Conservation (phyloP, 2,329 filamentous ascomycete genomes). For the Thelonectria olida region DNA sequence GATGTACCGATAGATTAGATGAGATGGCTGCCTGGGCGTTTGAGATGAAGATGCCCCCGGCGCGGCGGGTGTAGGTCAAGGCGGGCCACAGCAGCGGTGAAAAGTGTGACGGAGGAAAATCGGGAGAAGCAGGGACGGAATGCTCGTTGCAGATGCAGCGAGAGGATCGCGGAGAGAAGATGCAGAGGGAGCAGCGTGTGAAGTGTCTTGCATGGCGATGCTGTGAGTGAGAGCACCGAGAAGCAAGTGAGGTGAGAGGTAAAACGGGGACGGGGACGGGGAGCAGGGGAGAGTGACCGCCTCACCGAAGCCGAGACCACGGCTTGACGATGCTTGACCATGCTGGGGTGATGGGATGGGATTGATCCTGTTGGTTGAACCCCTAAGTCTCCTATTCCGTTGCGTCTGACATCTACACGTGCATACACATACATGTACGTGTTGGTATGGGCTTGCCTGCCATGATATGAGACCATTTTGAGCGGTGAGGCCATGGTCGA, state of each 20-base stretch:
- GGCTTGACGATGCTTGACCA: too few relatives aligned
- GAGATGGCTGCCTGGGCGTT: background rate
- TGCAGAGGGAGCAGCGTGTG: background rate
- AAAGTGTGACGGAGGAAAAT: conserved; percentile 20
- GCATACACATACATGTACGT: background rate
- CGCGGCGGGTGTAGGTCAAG: background rate
- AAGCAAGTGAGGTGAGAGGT: background rate
- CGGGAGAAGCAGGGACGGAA: conserved; percentile 37
- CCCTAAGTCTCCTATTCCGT: too few relatives aligned
- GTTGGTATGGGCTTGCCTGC: background rate
- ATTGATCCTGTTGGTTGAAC: background rate
- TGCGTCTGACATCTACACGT: background rate
- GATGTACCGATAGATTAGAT: background rate
- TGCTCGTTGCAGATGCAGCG: background rate
- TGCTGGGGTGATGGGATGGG: background rate
- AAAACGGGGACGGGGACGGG: background rate
- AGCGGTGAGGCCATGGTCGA: conserved; percentile 3
- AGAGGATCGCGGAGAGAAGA: conserved; percentile 5
- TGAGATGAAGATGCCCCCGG: conserved; percentile 1
- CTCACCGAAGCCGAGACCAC: conserved; percentile 12
- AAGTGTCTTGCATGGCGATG: conserved; percentile 9
- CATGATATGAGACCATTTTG: conserved; percentile 6
- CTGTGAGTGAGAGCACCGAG: background rate
- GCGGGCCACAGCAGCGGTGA: conserved; percentile 38
- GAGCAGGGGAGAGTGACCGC: background rate